These are phyloP conservation scores for Elongisporangium undulatum DNA, from an alignment of 352 stramenopile species.

Conservation along the genomic window DNA sequence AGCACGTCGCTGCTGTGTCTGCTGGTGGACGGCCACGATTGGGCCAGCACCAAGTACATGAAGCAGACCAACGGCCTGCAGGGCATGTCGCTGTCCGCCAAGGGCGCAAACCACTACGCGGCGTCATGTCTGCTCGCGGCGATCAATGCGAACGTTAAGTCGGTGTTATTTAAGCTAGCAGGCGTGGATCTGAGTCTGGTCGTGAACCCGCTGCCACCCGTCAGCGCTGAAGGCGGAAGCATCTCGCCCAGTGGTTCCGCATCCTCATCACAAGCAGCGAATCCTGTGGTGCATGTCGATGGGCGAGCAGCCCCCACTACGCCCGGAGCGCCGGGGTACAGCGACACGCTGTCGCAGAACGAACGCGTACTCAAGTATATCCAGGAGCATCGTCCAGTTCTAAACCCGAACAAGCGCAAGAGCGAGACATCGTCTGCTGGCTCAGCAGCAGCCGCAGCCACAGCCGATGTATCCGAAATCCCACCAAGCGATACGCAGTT, in stretches of 20 bases:
- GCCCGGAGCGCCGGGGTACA: conserved; percentile 10
- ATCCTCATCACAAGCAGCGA: not conserved
- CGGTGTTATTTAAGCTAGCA: conserved; percentile 72
- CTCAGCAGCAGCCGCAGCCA: conserved; percentile 10
- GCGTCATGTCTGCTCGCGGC: conserved; percentile 69
- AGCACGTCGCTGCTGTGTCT: conserved; percentile 63
- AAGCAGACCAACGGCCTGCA: conserved; percentile 60
- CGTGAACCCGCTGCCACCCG: conserved; percentile 16
- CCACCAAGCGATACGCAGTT: not conserved
- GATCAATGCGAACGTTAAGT: conserved; percentile 62
- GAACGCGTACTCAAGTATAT: conserved; percentile 52
- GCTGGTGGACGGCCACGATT: conserved; percentile 78
- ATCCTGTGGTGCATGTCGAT: not conserved
- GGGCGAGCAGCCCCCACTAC: not conserved
- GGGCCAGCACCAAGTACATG: conserved; percentile 82
- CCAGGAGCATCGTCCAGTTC: conserved; percentile 21
- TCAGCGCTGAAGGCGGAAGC: not conserved
- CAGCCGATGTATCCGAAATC: not conserved
- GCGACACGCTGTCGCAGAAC: conserved; percentile 46
- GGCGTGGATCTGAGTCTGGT: conserved; percentile 64
- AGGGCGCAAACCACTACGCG: conserved; percentile 67
- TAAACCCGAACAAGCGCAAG: conserved; percentile 51
- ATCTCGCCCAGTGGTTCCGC: not conserved
- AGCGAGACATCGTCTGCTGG: conserved; percentile 13
- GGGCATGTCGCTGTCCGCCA: conserved; percentile 53